Conservation (phyloP, 2,329 filamentous ascomycete genomes). For the Aspergillus ruber region DNA sequence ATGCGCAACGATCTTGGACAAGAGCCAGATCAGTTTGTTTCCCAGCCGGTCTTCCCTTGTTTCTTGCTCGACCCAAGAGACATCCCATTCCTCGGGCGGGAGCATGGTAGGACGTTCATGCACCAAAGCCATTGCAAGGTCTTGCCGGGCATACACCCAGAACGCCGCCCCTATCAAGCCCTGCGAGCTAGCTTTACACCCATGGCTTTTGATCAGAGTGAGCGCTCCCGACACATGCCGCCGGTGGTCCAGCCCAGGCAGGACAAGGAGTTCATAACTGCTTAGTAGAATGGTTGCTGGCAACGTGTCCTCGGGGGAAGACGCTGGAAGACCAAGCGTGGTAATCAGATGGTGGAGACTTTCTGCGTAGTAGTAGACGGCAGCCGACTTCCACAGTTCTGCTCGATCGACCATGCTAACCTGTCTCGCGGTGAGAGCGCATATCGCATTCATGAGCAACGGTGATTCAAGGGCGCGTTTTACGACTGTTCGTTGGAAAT, state of each 20-base stretch:
- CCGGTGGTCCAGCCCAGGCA: slow-evolving; percentile 1
- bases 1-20: background rate
- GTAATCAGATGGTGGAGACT: background rate
- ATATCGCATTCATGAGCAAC: slow-evolving; percentile 1
- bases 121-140: slow-evolving; percentile 1
- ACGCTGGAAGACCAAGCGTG: background rate
- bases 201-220: background rate
- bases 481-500: background rate
- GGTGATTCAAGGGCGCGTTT: background rate
- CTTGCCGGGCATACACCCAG: slow-evolving; percentile 3
- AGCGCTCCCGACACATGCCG: slow-evolving; percentile 1
- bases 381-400: background rate
- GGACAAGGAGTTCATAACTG: slow-evolving; percentile 2
- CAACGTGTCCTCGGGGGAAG: background rate
- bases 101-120: slow-evolving; percentile 1
- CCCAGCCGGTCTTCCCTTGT: background rate
- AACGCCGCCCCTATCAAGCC: background rate
- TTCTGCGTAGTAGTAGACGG: background rate
- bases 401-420: background rate
- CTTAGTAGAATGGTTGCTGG: background rate
- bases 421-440: slow-evolving; percentile 1
- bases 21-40: background rate
- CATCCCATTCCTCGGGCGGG: background rate
- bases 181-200: background rate
- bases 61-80: background rate